Evolutionary conservation across 2,329 filamentous ascomycete species (phyloP), one percentile per base, ranked within the genome.

Genomic region (Xylariaceae sp.): DNA sequence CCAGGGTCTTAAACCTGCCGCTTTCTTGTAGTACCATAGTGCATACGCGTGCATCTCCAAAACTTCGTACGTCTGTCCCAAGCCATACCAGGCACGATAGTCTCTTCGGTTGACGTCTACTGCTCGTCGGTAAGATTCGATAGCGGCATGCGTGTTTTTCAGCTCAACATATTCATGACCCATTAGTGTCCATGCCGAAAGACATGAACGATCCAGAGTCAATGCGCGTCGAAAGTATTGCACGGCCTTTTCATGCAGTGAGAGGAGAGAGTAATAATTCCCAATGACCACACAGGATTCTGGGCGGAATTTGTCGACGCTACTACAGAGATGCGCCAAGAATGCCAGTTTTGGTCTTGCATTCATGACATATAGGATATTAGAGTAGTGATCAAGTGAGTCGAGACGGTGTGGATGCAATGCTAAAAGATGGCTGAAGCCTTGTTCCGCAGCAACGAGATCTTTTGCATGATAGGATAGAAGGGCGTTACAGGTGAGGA

Each of bases 121-220:
- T 1, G 94, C 94, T 39, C 94, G 86, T 1, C 94, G 84, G 65
- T 99, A 99, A 1, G 90, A 95, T 68, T 99, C 94, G 54, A 99
- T 97, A 9, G 94, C 94, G 0, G 94, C 92, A 62, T 99, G 94
- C 0, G 92, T 97, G 66, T 99, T 99, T 65, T 97, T 99, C 70
- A 99, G 84, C 69, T 99, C 94, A 47, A 97, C 90, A 61, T 96
- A 99, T 68, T 99, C 94, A 68, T 99, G 94, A 1, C 94, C 94
- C 92, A 99, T 97, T 1, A 99, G 76, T 0, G 94, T 99, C 94
- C 94, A 99, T 1, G 94, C 94, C 0, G 90, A 95, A 14, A 96
- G 78, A 66, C 94, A 99, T 22, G 85, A 86, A 10, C 92, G 85
- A 65, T 99, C 94, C 0, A 99, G 76, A 0, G 90, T 95, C 17